Evolutionary conservation across 805 yeast species (phyloP).

Genomic region (Ogataea zsoltii): DNA sequence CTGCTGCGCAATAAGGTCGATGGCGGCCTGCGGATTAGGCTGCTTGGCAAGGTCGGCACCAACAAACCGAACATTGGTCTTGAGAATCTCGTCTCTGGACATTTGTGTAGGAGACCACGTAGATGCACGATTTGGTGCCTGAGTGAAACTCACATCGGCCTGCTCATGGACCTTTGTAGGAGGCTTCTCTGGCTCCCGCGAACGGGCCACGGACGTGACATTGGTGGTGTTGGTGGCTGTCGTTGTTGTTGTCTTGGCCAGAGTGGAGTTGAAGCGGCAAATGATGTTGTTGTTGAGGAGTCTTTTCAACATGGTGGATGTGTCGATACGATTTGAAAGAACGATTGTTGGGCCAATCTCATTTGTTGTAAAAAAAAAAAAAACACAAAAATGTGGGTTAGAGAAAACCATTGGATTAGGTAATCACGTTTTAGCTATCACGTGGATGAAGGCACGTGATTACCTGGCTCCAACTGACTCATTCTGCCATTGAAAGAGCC

Average conservation of each 20-base stretch:
- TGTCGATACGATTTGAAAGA: background rate
- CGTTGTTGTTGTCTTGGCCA: constrained; percentile 1
- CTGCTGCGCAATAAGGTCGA: constrained; percentile 73
- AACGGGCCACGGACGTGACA: constrained; percentile 5
- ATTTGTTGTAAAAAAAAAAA: background rate
- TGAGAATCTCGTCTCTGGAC: constrained; percentile 55
- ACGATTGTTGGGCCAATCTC: background rate
- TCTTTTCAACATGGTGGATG: constrained; percentile 1
- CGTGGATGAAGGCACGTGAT: background rate
- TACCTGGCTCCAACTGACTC: too few relatives aligned
- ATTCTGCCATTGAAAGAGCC: too few relatives aligned
- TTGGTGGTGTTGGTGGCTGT: too few relatives aligned
- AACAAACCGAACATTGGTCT: constrained; percentile 62
- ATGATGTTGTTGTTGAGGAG: background rate
- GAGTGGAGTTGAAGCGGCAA: constrained; percentile 11
- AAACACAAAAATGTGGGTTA: background rate
- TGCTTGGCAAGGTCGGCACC: constrained; percentile 67
- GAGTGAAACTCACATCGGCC: constrained; percentile 33
- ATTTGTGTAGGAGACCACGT: constrained; percentile 76
- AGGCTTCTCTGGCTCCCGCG: constrained; percentile 11
- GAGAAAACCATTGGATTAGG: background rate
- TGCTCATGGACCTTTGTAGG: constrained; percentile 16
- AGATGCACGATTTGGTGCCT: constrained; percentile 73
- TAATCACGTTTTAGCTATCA: too few relatives aligned
- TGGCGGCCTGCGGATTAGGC: constrained; percentile 83